Base-by-base conservation (phyloP, 2,329 filamentous ascomycete genomes). In the Zelopaecilomyces penicillatus region DNA sequence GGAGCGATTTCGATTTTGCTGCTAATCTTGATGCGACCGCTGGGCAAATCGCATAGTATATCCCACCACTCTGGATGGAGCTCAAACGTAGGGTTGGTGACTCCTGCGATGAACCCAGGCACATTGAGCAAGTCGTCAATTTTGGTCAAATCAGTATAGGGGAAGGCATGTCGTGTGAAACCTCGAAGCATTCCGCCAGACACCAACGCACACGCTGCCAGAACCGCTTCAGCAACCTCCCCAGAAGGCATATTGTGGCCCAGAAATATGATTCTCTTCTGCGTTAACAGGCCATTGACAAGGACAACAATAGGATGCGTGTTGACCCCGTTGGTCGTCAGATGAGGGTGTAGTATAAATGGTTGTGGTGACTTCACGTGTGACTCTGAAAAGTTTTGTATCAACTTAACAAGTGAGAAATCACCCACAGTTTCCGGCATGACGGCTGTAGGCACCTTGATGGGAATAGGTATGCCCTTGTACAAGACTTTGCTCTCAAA, bases 1-100 rank as follows among this genome's bases (percentile, higher is more conserved):
- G 83, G 79, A 0, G 89, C 85, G 26, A 78, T 66, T 50, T 97
- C 91, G 52, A 97, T 90, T 55, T 82, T 83, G 61, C 78, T 87
- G 58, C 87, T 95, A 57, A 98, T 97, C 66, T 93, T 95, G 73
- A 98, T 89, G 37, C 90, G 82, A 7, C 93, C 93, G 2, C 83
- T 91, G 0, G 90, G 85, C 36, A 98, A 72, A 64, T 98, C 93
- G 64, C 93, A 98, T 9, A 98, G 74, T 7, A 98, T 68, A 65
- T 98, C 93, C 93, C 93, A 98, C 93, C 93, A 98, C 61, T 96
- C 90, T 0, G 86, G 87, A 58, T 97, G 91, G 58, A 89, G 81
- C 50, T 91, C 89, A 62, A 98, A 98, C 0, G 89, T 91, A 5
- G 93, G 93, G 60, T 98, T 98, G 1, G 91, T 98, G 35, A 98